Evolutionary conservation across 257 asterid genomes (phyloP).

Genomic region (Plectranthus barbatus): DNA sequence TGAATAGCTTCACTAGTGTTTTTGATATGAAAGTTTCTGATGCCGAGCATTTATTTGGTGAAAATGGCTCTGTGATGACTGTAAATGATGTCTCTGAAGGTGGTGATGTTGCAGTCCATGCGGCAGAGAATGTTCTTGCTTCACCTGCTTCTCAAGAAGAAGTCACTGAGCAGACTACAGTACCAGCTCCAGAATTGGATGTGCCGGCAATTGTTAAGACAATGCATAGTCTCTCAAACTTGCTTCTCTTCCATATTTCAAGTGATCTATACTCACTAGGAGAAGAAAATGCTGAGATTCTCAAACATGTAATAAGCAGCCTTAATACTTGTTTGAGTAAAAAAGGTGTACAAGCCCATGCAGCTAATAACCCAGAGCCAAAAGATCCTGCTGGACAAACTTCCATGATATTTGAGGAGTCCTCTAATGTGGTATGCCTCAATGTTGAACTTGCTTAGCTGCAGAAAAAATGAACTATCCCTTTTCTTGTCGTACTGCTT

Average conservation of each 20-base stretch:
- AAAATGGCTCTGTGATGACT: constrained; percentile 26
- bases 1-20: constrained; percentile 20
- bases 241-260: constrained; percentile 42
- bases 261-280: constrained; percentile 33
- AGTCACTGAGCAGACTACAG: constrained; percentile 22
- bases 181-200: constrained; percentile 34
- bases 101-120: constrained; percentile 64
- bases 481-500: not conserved
- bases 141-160: constrained; percentile 75
- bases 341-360: constrained; percentile 19
- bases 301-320: constrained; percentile 41
- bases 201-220: constrained; percentile 43
- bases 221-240: constrained; percentile 55
- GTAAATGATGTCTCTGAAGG: constrained; percentile 46
- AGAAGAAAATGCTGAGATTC: constrained; percentile 36
- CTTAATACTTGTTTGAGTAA: constrained; percentile 45
- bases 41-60: constrained; percentile 21
- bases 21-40: constrained; percentile 25
- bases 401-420: constrained; percentile 28
- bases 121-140: constrained; percentile 69
- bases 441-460: not conserved
- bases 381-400: constrained; percentile 20
- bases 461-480: not conserved
- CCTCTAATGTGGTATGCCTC: constrained; percentile 36
- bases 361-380: constrained; percentile 17